Percentiles rank a stretch among this genome's conserved stretches.
Evolutionary conservation across 495 filamentous ascomycete genomes (phyloP).

Genomic region (Hypoxylon rickii): DNA sequence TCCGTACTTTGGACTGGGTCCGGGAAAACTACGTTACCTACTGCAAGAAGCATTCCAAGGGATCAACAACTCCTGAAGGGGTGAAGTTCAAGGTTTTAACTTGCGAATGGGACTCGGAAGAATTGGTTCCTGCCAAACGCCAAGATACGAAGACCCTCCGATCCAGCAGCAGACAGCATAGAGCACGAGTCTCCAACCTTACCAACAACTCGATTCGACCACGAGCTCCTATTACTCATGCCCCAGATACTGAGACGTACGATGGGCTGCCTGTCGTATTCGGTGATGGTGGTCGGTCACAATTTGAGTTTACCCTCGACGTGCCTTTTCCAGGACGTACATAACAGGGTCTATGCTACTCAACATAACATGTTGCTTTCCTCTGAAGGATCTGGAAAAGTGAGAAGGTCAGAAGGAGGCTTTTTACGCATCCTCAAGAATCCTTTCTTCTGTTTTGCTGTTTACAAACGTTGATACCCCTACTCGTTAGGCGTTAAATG

Average conservation of each 20-base stretch:
- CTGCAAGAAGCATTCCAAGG: slow-evolving; percentile 25
- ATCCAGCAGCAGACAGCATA: slow-evolving; percentile 12
- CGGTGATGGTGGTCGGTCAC: slow-evolving; percentile 30
- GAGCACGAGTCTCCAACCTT: slow-evolving; percentile 1
- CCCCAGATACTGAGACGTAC: background rate
- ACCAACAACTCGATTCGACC: slow-evolving; percentile 8
- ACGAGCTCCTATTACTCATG: background rate
- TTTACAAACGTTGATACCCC: slow-evolving; percentile 32
- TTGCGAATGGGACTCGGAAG: slow-evolving; percentile 37
- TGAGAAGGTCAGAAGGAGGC: background rate
- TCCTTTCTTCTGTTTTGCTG: slow-evolving; percentile 2
- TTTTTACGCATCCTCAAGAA: slow-evolving; percentile 2
- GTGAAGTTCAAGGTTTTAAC: slow-evolving; percentile 39
- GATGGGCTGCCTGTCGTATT: slow-evolving; percentile 32
- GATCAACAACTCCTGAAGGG: slow-evolving; percentile 24
- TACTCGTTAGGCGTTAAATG: slow-evolving; percentile 27
- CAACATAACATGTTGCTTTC: background rate
- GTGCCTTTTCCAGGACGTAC: slow-evolving; percentile 3
- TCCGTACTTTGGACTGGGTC: slow-evolving; percentile 33
- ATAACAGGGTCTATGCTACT: background rate
- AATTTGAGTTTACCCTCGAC: slow-evolving; percentile 31
- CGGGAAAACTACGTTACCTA: slow-evolving; percentile 36
- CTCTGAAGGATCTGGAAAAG: background rate
- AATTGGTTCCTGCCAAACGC: slow-evolving; percentile 17
- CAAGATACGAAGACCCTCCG: slow-evolving; percentile 4